Percentiles rank a stretch among this genome's conserved stretches.
These are phyloP conservation scores for Thielaviopsis musarum DNA, from an alignment of 2,329 filamentous ascomycete species.

Conservation along the genomic window DNA sequence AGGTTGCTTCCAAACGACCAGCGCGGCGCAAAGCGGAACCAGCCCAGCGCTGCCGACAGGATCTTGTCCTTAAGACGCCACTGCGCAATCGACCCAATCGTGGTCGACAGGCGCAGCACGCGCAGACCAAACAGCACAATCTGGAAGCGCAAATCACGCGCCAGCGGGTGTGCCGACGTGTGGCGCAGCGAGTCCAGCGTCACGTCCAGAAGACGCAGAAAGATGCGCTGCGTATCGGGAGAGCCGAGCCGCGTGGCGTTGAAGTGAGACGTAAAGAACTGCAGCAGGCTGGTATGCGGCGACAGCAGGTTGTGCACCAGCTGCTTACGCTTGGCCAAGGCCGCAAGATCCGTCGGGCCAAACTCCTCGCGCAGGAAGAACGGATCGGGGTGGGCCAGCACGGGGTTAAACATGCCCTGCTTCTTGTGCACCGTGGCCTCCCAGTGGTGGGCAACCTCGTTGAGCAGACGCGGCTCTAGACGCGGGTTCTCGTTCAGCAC, in stretches of 20 bases:
- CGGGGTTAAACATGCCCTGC: constrained; percentile 64
- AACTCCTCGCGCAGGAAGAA: constrained; percentile 89
- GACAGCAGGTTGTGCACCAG: constrained; percentile 66
- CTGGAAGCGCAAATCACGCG: constrained; percentile 82
- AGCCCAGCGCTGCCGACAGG: constrained; percentile 67
- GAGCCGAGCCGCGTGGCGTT: constrained; percentile 80
- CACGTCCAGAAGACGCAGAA: constrained; percentile 61
- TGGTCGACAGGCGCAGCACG: constrained; percentile 57
- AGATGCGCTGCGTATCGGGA: constrained; percentile 63
- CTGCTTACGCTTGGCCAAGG: constrained; percentile 59
- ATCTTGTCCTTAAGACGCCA: constrained; percentile 83
- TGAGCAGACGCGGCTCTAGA: constrained; percentile 71
- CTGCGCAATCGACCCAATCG: constrained; percentile 43
- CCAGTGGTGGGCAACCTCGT: constrained; percentile 81
- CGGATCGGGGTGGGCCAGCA: constrained; percentile 61
- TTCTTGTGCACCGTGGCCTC: constrained; percentile 64
- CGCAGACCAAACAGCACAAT: constrained; percentile 68
- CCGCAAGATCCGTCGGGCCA: constrained; percentile 68
- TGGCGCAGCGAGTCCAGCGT: constrained; percentile 54
- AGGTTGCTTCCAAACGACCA: constrained; percentile 96
- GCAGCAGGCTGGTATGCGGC: constrained; percentile 69
- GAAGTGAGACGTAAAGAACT: constrained; percentile 89
- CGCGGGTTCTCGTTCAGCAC: constrained; percentile 90
- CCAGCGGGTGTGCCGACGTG: constrained; percentile 50
- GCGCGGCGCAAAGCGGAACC: constrained; percentile 69